Evolutionary conservation across 352 stramenopile genomes (phyloP), one percentile per base, ranked within the genome.

Genomic region (Globisporangium takayamanum): DNA sequence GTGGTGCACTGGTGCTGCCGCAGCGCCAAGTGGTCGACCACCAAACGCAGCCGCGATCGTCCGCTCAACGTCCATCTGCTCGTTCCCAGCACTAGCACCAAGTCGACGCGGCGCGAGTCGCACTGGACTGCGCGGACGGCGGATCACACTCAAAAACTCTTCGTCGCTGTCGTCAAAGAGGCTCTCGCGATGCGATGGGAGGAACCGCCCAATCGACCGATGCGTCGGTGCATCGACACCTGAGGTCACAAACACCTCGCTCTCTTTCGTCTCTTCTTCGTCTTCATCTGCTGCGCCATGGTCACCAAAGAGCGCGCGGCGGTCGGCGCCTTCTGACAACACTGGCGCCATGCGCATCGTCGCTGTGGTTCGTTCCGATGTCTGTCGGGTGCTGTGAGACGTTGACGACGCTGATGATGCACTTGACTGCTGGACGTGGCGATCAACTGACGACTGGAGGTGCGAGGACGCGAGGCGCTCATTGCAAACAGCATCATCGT

Each of bases 81-180:
- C 59, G 20, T 36, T 48, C 5, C 36, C 52, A 41, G 56, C 49
- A 52, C 46, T 47, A 1, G 36, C 54, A 30, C 30, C 30, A 56
- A 59, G n/a, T 46, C 51, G 0, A 28, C 37, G 26, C 11, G 26
- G 25, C 16, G 44, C 44, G 10, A 26, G 33, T 8, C 7, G 30
- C 36, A 59, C 42, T 3, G 50, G 58, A 33, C 28, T 54, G 8
- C 41, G 52, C 11, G 59, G 59, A 2, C 52, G 59, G 11, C 59
- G 51, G 30, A 64, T 64, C 46, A 47, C 45, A 4, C 18, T 51
- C 28, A 64, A 26, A 20, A 64, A 64, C 46, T 59, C 59, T 50
- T 64, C 59, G 52, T 64, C 59, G 46, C 59, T 64, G 41, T 64
- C 59, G 47, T 64, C 59, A 51, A 60, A 64, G 18, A 59, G 41